Evolutionary conservation across 1,139 yeast species (phyloP).

Genomic region (Candida tetrigidarum): DNA sequence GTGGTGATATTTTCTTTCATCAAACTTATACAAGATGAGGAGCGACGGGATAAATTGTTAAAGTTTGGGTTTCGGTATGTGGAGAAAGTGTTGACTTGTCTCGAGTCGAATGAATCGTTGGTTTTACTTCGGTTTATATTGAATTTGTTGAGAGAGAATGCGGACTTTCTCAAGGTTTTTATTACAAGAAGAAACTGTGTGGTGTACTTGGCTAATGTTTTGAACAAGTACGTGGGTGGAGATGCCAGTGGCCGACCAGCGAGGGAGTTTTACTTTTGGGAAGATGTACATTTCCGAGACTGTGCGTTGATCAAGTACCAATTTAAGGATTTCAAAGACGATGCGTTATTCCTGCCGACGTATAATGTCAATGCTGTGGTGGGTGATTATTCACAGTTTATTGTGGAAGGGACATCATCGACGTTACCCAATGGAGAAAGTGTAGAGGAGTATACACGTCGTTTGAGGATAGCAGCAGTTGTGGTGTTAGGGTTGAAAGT

Average conservation of each 20-base stretch:
- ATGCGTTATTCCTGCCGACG: slow-evolving; percentile 36
- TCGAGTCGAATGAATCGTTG: slow-evolving; percentile 22
- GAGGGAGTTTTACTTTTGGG: slow-evolving; percentile 61
- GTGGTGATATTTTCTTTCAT: slow-evolving; percentile 27
- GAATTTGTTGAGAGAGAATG: slow-evolving; percentile 57
- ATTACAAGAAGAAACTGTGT: slow-evolving; percentile 9
- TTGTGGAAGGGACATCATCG: slow-evolving; percentile 29
- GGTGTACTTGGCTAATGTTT: slow-evolving; percentile 1
- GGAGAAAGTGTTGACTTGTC: slow-evolving; percentile 32
- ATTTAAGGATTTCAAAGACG: slow-evolving; percentile 65
- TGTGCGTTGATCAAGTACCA: slow-evolving; percentile 56
- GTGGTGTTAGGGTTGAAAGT: slow-evolving; percentile 22
- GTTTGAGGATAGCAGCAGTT: slow-evolving; percentile 21
- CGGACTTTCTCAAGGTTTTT: slow-evolving; percentile 22
- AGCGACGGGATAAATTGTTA: slow-evolving; percentile 18
- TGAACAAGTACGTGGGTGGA: slow-evolving; percentile 9
- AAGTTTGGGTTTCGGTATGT: slow-evolving; percentile 34
- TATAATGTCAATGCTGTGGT: slow-evolving; percentile 34
- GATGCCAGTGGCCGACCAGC: slow-evolving; percentile 26
- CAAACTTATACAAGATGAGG: slow-evolving; percentile 20
- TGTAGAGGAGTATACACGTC: slow-evolving; percentile 28
- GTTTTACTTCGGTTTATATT: slow-evolving; percentile 50
- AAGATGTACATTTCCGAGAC: slow-evolving; percentile 67
- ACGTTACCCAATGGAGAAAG: slow-evolving; percentile 23
- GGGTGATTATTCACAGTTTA: slow-evolving; percentile 33